Conservation (phyloP, 2,329 filamentous ascomycete species). For the Escovopsis sp. region DNA sequence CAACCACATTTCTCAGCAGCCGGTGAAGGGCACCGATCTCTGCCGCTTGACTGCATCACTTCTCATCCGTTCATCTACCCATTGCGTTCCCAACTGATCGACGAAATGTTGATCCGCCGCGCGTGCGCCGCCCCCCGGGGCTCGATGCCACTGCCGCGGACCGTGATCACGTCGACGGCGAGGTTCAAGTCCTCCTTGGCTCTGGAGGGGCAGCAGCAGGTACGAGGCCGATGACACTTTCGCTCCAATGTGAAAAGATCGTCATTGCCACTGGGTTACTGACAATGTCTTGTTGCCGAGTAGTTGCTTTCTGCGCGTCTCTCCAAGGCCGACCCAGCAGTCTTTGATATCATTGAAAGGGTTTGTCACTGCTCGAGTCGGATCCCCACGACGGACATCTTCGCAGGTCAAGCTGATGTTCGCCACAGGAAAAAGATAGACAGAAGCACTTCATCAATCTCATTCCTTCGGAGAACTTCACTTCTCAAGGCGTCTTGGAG, state of each 20-base stretch:
- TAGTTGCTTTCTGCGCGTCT: constrained; percentile 70
- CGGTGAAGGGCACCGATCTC: no score
- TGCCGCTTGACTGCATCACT: no score
- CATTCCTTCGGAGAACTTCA: constrained; percentile 92
- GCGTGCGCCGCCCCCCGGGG: constrained; percentile 31
- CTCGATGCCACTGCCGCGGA: constrained; percentile 17
- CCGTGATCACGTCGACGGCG: constrained; percentile 13
- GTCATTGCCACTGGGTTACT: constrained; percentile 1
- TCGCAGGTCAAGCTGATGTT: constrained; percentile 1
- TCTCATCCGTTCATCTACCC: not conserved
- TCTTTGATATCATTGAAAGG: constrained; percentile 84
- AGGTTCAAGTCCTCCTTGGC: constrained; percentile 30
- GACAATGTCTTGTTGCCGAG: constrained; percentile 7
- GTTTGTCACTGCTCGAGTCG: constrained; percentile 27
- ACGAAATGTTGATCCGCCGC: constrained; percentile 23
- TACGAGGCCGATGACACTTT: constrained; percentile 22
- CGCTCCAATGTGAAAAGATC: no score
- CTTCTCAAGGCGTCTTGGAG: constrained; percentile 81
- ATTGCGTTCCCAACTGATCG: constrained; percentile 5
- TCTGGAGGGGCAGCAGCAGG: constrained; percentile 44
- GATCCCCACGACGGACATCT: not conserved
- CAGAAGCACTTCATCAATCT: constrained; percentile 98
- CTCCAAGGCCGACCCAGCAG: constrained; percentile 68
- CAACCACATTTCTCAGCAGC: no score
- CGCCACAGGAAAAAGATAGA: constrained; percentile 67